phyloP scores from a whole-genome alignment of 1,284 basidiomycete species.

The Schizopora paradoxa region DNA sequence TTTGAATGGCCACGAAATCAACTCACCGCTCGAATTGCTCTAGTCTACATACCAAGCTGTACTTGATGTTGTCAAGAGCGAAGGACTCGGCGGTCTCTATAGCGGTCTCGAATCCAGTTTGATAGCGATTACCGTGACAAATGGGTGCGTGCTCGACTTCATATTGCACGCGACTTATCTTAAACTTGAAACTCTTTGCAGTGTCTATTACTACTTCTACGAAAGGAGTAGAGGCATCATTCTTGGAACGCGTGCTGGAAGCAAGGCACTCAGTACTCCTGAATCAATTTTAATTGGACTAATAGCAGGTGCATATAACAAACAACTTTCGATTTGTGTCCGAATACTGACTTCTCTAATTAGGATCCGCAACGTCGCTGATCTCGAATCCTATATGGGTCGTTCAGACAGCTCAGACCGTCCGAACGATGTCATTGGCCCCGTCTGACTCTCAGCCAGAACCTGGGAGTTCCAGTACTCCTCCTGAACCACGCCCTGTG shows the following conservation, averaged over 20 bases:
- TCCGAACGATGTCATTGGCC: constrained; percentile 52
- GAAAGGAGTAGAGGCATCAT: constrained; percentile 59
- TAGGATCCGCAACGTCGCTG: constrained; percentile 86
- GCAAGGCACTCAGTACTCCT: constrained; percentile 69
- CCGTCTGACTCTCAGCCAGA: constrained; percentile 17
- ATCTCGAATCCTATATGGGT: constrained; percentile 96
- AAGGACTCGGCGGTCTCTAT: constrained; percentile 85
- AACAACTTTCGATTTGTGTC: constrained; percentile 14
- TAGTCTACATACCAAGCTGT: constrained; percentile 58
- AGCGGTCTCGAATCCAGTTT: constrained; percentile 84
- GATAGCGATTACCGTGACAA: constrained; percentile 89
- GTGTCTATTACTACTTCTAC: constrained; percentile 84
- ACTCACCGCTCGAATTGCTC: neutral
- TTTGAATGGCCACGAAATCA: neutral
- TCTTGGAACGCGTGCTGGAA: constrained; percentile 50
- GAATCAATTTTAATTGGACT: constrained; percentile 91
- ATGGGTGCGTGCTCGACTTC: constrained; percentile 52
- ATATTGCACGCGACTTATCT: constrained; percentile 4
- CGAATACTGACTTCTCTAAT: neutral
- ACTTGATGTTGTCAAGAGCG: constrained; percentile 74
- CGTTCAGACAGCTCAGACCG: constrained; percentile 88
- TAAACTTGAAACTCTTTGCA: constrained; percentile 25
- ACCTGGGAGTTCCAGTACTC: no score
- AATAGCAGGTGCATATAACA: constrained; percentile 82
- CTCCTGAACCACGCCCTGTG: constrained; percentile 24